These are phyloP conservation scores for Annulohypoxylon stygium DNA, from an alignment of 495 filamentous ascomycete species.

Conservation along the genomic window DNA sequence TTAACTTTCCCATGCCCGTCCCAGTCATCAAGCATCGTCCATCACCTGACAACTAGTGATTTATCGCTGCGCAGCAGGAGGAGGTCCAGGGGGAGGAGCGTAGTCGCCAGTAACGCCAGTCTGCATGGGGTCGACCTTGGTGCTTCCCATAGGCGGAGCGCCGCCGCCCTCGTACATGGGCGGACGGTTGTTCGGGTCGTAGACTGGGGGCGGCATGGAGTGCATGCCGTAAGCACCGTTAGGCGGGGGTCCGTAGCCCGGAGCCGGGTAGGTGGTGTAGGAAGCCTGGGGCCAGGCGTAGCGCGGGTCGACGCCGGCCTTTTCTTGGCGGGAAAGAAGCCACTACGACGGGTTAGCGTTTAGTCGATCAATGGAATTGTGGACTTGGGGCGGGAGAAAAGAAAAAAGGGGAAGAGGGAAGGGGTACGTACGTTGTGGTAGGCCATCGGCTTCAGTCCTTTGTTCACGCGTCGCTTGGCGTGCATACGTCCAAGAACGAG, in stretches of 20 bases:
- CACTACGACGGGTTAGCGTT: slow-evolving; percentile 59
- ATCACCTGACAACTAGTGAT: slow-evolving; percentile 1
- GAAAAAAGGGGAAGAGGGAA: not conserved
- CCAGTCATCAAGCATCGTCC: not conserved
- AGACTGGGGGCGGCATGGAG: slow-evolving; percentile 67
- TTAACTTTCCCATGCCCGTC: not conserved
- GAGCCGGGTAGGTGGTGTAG: slow-evolving; percentile 51
- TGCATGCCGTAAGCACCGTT: slow-evolving; percentile 67
- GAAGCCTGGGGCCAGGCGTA: slow-evolving; percentile 59
- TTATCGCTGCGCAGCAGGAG: slow-evolving; percentile 54
- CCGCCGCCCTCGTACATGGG: slow-evolving; percentile 69
- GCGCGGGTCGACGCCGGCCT: slow-evolving; percentile 66
- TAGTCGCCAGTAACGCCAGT: slow-evolving; percentile 47
- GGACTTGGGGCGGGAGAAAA: not conserved
- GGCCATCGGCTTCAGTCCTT: slow-evolving; percentile 69
- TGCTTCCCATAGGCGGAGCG: slow-evolving; percentile 63
- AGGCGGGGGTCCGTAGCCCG: slow-evolving; percentile 22
- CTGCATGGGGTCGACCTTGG: slow-evolving; percentile 71
- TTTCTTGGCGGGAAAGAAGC: slow-evolving; percentile 69
- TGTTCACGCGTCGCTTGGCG: slow-evolving; percentile 72
- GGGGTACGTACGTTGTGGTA: slow-evolving; percentile 74
- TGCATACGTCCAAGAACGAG: slow-evolving; percentile 74
- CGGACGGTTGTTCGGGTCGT: slow-evolving; percentile 61
- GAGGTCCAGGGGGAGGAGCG: slow-evolving; percentile 61
- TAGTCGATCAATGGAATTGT: slow-evolving; percentile 12